Conservation (phyloP, 2,329 filamentous ascomycete species). For the Chaetomium sp. region DNA sequence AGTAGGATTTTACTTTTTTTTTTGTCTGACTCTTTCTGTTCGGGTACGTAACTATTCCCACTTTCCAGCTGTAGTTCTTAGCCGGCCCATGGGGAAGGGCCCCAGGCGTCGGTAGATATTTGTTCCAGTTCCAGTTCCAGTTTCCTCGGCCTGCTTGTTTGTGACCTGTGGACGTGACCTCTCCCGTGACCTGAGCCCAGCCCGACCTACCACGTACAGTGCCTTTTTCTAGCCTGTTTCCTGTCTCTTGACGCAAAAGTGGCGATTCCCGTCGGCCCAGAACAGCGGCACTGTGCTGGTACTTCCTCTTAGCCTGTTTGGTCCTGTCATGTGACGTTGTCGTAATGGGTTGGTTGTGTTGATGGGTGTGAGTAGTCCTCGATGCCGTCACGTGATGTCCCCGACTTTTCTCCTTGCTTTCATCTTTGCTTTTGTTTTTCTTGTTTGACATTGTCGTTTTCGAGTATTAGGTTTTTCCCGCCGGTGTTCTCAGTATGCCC, state of each 20-base stretch:
- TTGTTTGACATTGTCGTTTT: conserved; percentile 13
- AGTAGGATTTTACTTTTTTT: conserved; percentile 9
- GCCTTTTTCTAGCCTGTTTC: not conserved
- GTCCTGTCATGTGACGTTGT: conserved; percentile 28
- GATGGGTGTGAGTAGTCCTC: not conserved
- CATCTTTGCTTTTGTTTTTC: conserved; percentile 2
- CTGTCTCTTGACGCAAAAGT: not conserved
- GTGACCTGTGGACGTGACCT: not conserved
- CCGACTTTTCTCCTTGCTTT: not conserved
- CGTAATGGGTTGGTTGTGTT: conserved; percentile 18
- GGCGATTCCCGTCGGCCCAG: not conserved
- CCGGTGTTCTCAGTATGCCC: too few species aligned
- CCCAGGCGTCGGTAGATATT: not conserved
- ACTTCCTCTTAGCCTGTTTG: not conserved
- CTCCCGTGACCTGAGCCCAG: not conserved
- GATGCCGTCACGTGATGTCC: conserved; percentile 20
- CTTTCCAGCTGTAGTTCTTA: too few species aligned
- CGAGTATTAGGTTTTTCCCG: too few species aligned
- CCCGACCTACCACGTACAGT: not conserved
- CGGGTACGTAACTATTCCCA: too few species aligned
- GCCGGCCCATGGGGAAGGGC: too few species aligned
- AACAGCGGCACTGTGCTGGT: conserved; percentile 1
- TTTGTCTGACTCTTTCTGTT: not conserved
- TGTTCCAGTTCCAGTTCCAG: not conserved
- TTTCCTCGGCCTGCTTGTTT: not conserved